Base-by-base conservation (phyloP, 1,284 basidiomycete species). In the Abortiporus biennis region DNA sequence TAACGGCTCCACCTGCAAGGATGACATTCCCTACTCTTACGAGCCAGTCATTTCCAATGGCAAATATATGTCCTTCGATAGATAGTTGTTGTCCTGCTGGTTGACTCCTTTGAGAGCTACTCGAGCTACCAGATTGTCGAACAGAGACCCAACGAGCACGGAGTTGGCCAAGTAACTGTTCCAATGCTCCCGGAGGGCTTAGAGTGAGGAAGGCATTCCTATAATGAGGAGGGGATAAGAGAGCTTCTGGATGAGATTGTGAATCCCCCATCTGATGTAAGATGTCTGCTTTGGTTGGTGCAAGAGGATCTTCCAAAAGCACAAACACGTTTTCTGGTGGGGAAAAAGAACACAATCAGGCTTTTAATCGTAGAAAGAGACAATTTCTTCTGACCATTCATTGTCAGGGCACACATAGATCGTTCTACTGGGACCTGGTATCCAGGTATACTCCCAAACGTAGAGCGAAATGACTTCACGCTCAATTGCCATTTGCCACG, bases 1-100 rank as follows among this genome's bases (percentile, higher is more conserved):
- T 85, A 2, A 83, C 67, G 3, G 74, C 74, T 24, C 85, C 83
- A 15, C 85, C 84, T 17, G 81, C 72, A 16, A 86, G 64, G 40
- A 77, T 71, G 16, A 88, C 85, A 57, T 85, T 85, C 6, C 86
- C 85, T 29, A 78, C 76, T 19, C 85, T 72, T n/a, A 89, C 80
- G 13, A 86, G 62, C 82, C 86, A 89, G 56, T 89, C 85, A 35
- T 66, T 79, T 1, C 86, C 85, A 41, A 89, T 85, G 16, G 74
- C 61, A 54, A 78, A 87, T 13, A 85, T 68, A 40, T 70, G 63
- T 0, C 85, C 85, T 38, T 88, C 85, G 23, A 89, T 74, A 12
- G 65, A 62, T 9, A 89, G 61, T 47, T 85, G 85, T 38, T 79
- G 78, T 21, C 76, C 74, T 21, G 67, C 61, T 0, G 70, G 56